Conservation (phyloP, 768 basidiomycete genomes). For the Termitomyces sp. region DNA sequence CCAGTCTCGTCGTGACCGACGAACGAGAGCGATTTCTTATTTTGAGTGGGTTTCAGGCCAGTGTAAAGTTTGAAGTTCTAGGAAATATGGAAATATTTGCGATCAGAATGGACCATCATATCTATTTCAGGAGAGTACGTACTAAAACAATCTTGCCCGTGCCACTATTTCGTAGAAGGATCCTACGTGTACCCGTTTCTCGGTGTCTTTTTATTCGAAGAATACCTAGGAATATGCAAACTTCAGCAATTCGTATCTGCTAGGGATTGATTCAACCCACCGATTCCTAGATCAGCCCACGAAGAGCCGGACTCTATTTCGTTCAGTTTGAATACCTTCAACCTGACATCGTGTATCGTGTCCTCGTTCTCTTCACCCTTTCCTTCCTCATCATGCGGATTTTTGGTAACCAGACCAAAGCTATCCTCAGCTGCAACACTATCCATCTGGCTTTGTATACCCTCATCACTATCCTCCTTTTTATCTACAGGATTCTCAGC, state of each 20-base stretch:
- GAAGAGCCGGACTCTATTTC: constrained; percentile 31
- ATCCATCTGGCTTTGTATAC: constrained; percentile 10
- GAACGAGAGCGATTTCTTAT: constrained; percentile 54
- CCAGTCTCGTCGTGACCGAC: constrained; percentile 60
- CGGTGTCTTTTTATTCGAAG: constrained; percentile 73
- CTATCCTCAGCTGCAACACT: constrained; percentile 17
- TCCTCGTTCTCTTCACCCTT: constrained; percentile 81
- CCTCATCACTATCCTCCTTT: constrained; percentile 4
- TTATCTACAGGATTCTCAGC: background rate
- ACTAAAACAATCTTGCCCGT: constrained; percentile 76
- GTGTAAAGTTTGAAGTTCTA: constrained; percentile 73
- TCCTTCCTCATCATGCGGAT: constrained; percentile 63
- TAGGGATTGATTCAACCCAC: constrained; percentile 30
- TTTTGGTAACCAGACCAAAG: constrained; percentile 18
- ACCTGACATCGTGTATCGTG: constrained; percentile 49
- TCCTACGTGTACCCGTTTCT: constrained; percentile 46
- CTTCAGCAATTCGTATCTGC: background rate
- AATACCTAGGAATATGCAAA: constrained; percentile 38
- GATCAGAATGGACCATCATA: constrained; percentile 2
- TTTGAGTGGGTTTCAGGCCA: constrained; percentile 46
- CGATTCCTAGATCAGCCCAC: constrained; percentile 67
- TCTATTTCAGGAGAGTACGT: constrained; percentile 21
- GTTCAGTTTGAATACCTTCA: constrained; percentile 58
- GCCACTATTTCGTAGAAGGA: constrained; percentile 65
- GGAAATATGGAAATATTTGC: background rate